phyloP scores from a whole-genome alignment of 768 basidiomycete genomes.

The Amylocystis lapponica region DNA sequence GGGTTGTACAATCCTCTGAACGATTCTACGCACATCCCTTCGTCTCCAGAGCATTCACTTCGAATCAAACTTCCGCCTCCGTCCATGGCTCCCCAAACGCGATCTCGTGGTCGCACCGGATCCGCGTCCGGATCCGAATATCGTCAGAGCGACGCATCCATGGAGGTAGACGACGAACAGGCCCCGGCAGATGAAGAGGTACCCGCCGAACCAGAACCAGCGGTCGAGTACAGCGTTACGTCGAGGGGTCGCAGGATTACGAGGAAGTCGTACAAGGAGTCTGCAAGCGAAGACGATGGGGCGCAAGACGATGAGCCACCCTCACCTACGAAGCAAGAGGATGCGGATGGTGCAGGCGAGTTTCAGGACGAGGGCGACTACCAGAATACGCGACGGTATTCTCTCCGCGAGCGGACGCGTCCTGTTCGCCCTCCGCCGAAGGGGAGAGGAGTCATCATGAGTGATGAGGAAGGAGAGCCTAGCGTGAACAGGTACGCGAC shows the following conservation, averaged over 20 bases:
- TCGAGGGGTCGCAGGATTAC: conserved; percentile 22
- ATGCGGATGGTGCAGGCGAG: conserved; percentile 1
- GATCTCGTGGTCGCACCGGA: conserved; percentile 12
- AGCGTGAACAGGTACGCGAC: conserved; percentile 29
- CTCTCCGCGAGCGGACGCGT: conserved; percentile 7
- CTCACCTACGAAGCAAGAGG: conserved; percentile 4
- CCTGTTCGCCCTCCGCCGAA: conserved; percentile 12
- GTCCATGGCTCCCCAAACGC: conserved; percentile 21
- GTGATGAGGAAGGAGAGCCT: conserved; percentile 35
- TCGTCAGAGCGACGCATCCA: conserved; percentile 26
- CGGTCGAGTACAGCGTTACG: conserved; percentile 12
- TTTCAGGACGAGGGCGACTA: conserved; percentile 21
- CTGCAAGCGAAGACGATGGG: conserved; percentile 19
- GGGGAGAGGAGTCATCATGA: conserved; percentile 32
- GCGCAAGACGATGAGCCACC: conserved; percentile 2
- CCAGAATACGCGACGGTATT: conserved; percentile 18
- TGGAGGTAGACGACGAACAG: conserved; percentile 24
- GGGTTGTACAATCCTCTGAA: not conserved
- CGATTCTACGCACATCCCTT: not conserved
- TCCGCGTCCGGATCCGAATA: conserved; percentile 32
- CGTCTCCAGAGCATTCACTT: not conserved
- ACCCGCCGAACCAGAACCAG: conserved; percentile 13
- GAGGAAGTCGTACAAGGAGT: conserved; percentile 25
- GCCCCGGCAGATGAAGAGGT: conserved; percentile 15
- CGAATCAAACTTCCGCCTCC: conserved; percentile 17